Percentiles rank a stretch among this genome's conserved stretches.
These are phyloP conservation scores for Penicillium decumbens DNA, from an alignment of 2,329 filamentous ascomycete genomes.

Conservation along the genomic window DNA sequence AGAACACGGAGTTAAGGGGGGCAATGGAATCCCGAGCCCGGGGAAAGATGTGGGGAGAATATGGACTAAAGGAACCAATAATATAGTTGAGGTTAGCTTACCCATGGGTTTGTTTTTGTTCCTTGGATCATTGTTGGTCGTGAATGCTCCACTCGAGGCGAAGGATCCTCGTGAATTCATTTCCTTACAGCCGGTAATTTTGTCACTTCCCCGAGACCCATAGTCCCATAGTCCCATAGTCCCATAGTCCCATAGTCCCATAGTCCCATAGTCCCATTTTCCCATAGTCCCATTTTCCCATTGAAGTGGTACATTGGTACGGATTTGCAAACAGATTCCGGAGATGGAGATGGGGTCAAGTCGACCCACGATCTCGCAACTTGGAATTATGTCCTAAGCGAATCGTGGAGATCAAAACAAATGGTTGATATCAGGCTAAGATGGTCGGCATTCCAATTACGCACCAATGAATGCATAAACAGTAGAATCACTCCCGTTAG, in stretches of 20 bases:
- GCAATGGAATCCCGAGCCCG: conserved; percentile 1
- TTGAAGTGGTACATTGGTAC: not conserved
- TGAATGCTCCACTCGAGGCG: not conserved
- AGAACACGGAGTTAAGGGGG: not conserved
- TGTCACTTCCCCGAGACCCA: not conserved
- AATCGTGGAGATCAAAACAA: not conserved
- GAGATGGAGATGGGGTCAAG: no score
- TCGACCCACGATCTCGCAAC: no score
- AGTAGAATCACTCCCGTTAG: no score
- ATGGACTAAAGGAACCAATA: not conserved
- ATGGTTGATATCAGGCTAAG: conserved; percentile 5
- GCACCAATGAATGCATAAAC: not conserved
- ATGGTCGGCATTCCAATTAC: not conserved
- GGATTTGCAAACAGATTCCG: not conserved
- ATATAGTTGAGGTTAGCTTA: not conserved
- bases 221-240: no score
- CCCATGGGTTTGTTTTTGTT: not conserved
- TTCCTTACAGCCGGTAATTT: not conserved
- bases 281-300: not conserved
- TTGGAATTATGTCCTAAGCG: no score
- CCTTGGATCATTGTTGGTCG: not conserved
- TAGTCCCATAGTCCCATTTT: no score
- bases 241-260: no score
- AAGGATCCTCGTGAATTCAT: not conserved
- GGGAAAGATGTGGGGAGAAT: not conserved